Conservation (phyloP, 495 filamentous ascomycete genomes). For the Talaromyces borbonicus region DNA sequence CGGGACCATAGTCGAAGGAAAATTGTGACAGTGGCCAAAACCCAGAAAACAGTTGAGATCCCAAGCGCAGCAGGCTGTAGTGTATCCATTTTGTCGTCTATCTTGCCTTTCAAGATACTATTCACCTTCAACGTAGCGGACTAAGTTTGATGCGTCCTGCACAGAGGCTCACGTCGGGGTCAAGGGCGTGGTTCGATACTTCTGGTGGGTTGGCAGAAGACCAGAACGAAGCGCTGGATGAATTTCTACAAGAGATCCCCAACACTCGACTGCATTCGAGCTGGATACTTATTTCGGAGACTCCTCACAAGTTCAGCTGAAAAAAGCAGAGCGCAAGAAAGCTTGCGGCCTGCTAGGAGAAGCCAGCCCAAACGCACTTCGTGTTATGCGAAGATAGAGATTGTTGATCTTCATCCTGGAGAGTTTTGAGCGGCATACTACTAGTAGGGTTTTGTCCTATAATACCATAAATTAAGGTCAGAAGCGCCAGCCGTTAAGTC, state of each 20-base stretch:
- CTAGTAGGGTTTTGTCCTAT: no score
- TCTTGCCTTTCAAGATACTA: neutral
- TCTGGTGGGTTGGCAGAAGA: neutral
- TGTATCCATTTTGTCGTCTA: neutral
- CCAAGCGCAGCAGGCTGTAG: neutral
- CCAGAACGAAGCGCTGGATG: neutral
- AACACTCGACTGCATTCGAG: no score
- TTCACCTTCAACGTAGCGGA: neutral
- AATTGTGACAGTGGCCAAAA: neutral
- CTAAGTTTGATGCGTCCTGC: neutral
- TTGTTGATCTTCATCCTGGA: no score
- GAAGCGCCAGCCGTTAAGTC: no score
- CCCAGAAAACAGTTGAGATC: neutral
- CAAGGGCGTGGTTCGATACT: neutral
- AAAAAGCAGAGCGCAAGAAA: no score
- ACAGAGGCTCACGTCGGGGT: neutral
- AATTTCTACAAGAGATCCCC: neutral
- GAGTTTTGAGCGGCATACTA: no score
- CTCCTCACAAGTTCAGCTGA: no score
- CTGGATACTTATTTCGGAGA: no score
- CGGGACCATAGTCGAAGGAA: neutral
- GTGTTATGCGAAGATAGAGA: no score
- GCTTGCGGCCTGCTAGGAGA: no score
- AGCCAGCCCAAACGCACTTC: no score
- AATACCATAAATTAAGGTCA: no score